These are phyloP conservation scores for Colletotrichum sp. DNA, from an alignment of 2,329 filamentous ascomycete species.

Conservation along the genomic window DNA sequence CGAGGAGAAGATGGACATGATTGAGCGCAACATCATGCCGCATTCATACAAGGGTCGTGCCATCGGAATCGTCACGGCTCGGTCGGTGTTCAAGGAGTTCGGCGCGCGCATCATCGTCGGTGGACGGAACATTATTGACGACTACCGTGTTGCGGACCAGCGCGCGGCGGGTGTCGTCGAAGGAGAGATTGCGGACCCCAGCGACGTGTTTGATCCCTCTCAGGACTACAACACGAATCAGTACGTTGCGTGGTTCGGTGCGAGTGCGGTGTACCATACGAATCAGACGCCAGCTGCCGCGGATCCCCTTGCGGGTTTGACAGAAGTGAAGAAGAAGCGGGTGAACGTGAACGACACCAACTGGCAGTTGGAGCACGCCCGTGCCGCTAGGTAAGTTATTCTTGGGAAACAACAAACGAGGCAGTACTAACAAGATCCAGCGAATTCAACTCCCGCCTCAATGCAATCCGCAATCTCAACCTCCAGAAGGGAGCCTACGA, in stretches of 20 bases:
- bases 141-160: conserved; percentile 83
- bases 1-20: conserved; percentile 95
- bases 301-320: conserved; percentile 72
- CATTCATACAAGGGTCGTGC: conserved; percentile 98
- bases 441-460: conserved; percentile 81
- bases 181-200: conserved; percentile 89
- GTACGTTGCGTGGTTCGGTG: conserved; percentile 98
- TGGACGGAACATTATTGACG: conserved; percentile 83
- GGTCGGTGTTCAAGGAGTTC: conserved; percentile 97
- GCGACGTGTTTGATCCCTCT: conserved; percentile 77
- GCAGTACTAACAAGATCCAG: conserved; percentile 47
- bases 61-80: conserved; percentile 94
- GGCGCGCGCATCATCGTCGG: conserved; percentile 93
- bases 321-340: conserved; percentile 81
- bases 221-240: conserved; percentile 98
- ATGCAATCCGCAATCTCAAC: conserved; percentile 71
- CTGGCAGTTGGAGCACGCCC: conserved; percentile 95
- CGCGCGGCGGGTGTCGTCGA: conserved; percentile 81
- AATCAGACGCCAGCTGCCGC: conserved; percentile 75
- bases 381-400: conserved; percentile 78
- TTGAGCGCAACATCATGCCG: conserved; percentile 92
- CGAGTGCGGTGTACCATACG: conserved; percentile 93
- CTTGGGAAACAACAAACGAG: neutral
- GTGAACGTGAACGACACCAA: conserved; percentile 92
- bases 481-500: conserved; percentile 80